Percentiles rank a stretch among this genome's conserved stretches.
Conservation (phyloP, 306 rosid species). For the Cicer judaicum region DNA sequence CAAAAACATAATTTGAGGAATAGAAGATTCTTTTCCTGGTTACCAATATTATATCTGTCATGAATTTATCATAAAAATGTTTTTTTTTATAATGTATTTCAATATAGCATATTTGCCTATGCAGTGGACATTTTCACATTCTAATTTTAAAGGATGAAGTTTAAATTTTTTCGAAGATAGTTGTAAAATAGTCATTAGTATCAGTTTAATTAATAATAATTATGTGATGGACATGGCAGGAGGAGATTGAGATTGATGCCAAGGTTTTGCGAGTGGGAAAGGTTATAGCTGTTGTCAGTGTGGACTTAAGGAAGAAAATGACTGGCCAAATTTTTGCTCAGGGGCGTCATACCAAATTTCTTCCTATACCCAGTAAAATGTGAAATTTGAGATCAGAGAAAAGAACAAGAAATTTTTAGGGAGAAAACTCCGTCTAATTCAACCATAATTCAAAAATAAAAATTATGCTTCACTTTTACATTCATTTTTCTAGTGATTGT, state of each 20-base stretch:
- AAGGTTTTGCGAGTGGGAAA: constrained; percentile 71
- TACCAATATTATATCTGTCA: neutral
- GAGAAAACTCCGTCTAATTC: neutral
- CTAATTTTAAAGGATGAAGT: too few relatives aligned
- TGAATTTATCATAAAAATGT: neutral
- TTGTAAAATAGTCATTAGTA: too few relatives aligned
- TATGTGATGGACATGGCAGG: constrained; percentile 38
- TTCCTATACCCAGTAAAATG: constrained; percentile 60
- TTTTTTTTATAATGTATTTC: neutral
- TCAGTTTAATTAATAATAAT: too few relatives aligned
- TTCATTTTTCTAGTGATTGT: neutral
- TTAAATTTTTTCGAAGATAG: too few relatives aligned
- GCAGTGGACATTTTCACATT: too few relatives aligned
- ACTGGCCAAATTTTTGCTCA: constrained; percentile 81
- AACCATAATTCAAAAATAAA: neutral
- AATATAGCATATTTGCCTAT: neutral
- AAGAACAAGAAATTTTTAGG: neutral
- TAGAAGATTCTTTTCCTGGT: neutral
- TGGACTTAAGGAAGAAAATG: constrained; percentile 73
- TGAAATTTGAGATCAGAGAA: constrained; percentile 32
- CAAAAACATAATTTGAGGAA: neutral
- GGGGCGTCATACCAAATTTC: constrained; percentile 84
- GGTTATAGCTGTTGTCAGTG: constrained; percentile 67
- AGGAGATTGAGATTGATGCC: constrained; percentile 76
- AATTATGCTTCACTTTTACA: neutral